Conservation (phyloP, 2,329 filamentous ascomycete species). For the Elsinoe australis region DNA sequence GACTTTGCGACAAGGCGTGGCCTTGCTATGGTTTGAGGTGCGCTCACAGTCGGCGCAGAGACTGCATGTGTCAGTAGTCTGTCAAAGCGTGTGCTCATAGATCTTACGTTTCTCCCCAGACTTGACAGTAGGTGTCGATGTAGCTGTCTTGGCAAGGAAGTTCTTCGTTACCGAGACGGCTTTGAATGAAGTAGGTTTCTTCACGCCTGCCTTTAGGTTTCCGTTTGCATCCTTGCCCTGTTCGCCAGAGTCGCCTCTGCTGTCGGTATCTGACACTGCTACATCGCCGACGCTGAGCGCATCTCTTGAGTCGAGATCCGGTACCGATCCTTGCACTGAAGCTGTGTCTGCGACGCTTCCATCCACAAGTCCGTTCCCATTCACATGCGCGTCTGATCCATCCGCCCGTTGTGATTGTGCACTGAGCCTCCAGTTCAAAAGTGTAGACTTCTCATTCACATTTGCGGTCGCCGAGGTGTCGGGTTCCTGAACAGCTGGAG, state of each 20-base stretch:
- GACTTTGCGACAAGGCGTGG: conserved; percentile 71
- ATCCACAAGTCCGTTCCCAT: conserved; percentile 19
- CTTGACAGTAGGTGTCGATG: conserved; percentile 42
- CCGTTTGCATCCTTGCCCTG: conserved; percentile 51
- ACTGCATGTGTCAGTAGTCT: conserved; percentile 20
- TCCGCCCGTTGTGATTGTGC: conserved; percentile 11
- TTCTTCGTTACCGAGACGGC: conserved; percentile 78
- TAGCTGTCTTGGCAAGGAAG: conserved; percentile 65
- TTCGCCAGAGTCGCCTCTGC: conserved; percentile 47
- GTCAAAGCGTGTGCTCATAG: too few species aligned
- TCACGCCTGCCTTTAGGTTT: conserved; percentile 53
- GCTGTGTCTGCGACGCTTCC: conserved; percentile 16
- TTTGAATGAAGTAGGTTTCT: conserved; percentile 74
- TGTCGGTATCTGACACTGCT: conserved; percentile 70
- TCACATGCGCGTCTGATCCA: conserved; percentile 8
- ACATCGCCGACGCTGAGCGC: conserved; percentile 58
- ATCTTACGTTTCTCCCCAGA: conserved; percentile 49
- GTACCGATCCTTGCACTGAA: conserved; percentile 30
- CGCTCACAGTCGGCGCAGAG: conserved; percentile 43
- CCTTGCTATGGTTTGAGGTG: conserved; percentile 47
- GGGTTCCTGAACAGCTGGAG: conserved; percentile 32
- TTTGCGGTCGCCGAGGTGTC: conserved; percentile 36
- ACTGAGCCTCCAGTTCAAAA: conserved; percentile 11
- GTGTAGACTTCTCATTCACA: conserved; percentile 26
- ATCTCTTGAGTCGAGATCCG: conserved; percentile 39